Evolutionary conservation across 1,139 yeast genomes (phyloP).

Genomic region (Protomyces arabidopsidicola): DNA sequence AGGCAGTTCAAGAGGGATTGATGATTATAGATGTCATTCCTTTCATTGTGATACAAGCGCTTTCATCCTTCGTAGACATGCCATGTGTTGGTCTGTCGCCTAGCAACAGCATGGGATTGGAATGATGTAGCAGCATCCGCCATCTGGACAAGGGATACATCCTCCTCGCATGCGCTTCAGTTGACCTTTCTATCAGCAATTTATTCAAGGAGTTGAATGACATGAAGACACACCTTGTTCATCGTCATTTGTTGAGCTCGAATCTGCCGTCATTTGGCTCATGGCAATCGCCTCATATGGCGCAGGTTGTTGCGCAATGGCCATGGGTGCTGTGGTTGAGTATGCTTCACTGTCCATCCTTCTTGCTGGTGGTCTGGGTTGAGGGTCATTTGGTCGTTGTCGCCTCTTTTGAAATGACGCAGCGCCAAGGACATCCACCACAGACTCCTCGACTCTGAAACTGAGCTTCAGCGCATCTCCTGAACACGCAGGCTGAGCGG

Average conservation of each 20-base stretch:
- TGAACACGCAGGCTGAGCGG: neutral
- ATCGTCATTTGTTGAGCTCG: neutral
- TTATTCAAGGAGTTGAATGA: neutral
- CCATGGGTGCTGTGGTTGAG: neutral
- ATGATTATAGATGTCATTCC: too few relatives aligned
- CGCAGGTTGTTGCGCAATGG: neutral
- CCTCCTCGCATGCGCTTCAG: conserved; percentile 21
- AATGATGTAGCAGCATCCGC: conserved; percentile 20
- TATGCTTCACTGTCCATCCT: neutral
- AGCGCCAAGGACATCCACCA: neutral
- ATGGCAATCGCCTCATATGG: neutral
- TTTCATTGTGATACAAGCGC: too few relatives aligned
- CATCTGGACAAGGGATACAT: conserved; percentile 20
- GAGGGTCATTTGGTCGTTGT: neutral
- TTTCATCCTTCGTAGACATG: too few relatives aligned
- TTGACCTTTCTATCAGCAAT: conserved; percentile 1
- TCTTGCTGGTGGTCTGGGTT: neutral
- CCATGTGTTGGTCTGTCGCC: neutral
- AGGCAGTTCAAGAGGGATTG: neutral
- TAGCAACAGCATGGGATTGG: conserved; percentile 24
- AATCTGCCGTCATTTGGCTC: neutral
- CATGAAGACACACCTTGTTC: neutral
- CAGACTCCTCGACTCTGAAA: neutral
- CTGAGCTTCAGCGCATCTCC: neutral
- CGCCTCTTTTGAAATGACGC: neutral